Evolutionary conservation across 2,329 filamentous ascomycete genomes (phyloP), one percentile per base, ranked within the genome.

Genomic region (Ceratocystis lukuohia): DNA sequence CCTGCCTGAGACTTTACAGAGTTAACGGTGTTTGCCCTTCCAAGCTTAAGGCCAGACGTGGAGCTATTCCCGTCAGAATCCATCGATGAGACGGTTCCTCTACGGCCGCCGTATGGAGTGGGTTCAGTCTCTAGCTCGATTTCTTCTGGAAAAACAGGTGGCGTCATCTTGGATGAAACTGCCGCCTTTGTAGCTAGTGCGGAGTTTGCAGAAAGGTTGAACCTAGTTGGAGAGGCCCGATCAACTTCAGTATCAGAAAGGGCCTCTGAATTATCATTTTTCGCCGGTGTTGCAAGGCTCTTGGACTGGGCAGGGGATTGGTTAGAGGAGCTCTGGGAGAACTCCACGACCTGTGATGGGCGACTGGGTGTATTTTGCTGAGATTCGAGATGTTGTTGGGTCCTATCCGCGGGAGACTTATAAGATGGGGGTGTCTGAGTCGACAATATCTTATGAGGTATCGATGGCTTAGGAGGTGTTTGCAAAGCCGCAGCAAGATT

Each of bases 21-120:
- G n/a, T 45, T 65, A 6, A 65, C 62, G 5, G 66, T 67, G 3
- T 28, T 33, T 25, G 50, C 46, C 37, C 53, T 67, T 22, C 41
- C 44, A 17, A 67, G 45, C 62, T 65, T 67, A 17, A 62, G 12
- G 20, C n/a, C 50, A 28, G 53, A 30, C 3, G 56, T 57, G 37
- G 61, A 20, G 37, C 37, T 45, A n/a, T 53, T 53, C 3, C 63
- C 59, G 17, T 67, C 66, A 3, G 66, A 65, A n/a, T 67, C 66
- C 45, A 67, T 50, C 8, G 66, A 67, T n/a, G 66, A 67, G 25
- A 67, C 57, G n/a, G 62, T 67, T 8, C 66, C 66, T 33, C 66
- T 57, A 56, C 66, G 66, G 28, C 66, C 66, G 17, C 66, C 66
- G 48, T 67, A 67, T 17, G 66, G 66, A 12, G 66, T 67, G 12